Evolutionary conservation across 2,329 filamentous ascomycete genomes (phyloP), one percentile per base, ranked within the genome.

Genomic region (Aspergillus pseudoglaucus): DNA sequence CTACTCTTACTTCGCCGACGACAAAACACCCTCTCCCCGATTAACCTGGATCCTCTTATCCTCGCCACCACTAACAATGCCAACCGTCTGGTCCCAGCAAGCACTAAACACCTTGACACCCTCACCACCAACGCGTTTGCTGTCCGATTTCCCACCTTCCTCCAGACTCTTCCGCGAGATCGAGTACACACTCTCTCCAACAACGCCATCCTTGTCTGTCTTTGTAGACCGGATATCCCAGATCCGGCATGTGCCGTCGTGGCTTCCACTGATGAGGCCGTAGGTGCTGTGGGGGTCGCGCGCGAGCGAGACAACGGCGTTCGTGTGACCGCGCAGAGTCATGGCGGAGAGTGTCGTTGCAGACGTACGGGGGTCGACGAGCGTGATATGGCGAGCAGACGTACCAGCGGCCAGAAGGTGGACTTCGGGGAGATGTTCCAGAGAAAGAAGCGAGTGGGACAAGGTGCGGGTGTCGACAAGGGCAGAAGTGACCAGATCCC

Each of bases 11-110:
- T 57, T 60, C 18, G 42, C 50, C 9, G 64, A 64, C 45, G 61
- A 67, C 44, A 71, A 52, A 45, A 74, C 66, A 25, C 69, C 78
- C 53, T 79, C 76, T 15, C 82, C 84, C 56, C 80, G 78, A 69
- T 98, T 96, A 51, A 98, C 83, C 75, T 98, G 93, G 60, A 98
- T 84, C 73, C 82, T 84, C 74, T 93, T 95, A 65, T 98, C 93
- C 77, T 97, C 90, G 14, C 91, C 90, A 39, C 77, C 90, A 61
- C 88, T 94, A 40, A 96, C 86, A 64, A 98, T 91, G 1, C 93
- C 94, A 63, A 94, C 82, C 6, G 83, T 80, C 65, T 78, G 75
- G 68, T 96, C 88, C 93, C 93, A 98, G 50, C 77, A 80, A 4
- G 97, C 87, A 30, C 82, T 81, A 67, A 97, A 88, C 43, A 98